Evolutionary conservation across 2,329 filamentous ascomycete species (phyloP), one percentile per base, ranked within the genome.

Genomic region (Pseudogymnoascus sp.): DNA sequence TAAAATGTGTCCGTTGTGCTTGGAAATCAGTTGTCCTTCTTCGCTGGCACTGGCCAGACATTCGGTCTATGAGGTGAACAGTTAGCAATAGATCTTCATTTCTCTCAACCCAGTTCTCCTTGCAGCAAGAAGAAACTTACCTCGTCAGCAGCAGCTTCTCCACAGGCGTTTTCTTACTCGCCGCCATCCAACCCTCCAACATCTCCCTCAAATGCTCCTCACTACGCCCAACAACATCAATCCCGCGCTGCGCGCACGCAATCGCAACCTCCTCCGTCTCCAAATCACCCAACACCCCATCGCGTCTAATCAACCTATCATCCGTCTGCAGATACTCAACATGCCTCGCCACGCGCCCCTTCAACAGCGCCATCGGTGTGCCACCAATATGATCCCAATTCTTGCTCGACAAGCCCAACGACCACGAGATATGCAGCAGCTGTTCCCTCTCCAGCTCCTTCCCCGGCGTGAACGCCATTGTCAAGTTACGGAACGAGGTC

Each of bases 231-330:
- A 84, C 67, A 8, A 84, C 80, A 68, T 84, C 77, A 37, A 89
- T 79, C 0, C 88, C 90, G 12, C 89, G 81, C 66, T 91, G 89
- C 63, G 85, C 80, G 69, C 88, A 89, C 12, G 90, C 90, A 64
- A 91, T 81, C 64, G 77, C 76, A 18, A 92, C 76, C 77, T 96
- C 91, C 40, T 83, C 82, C 6, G 75, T 75, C 66, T 81, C 81
- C 68, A 96, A 76, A 21, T 75, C 81, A 2, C 71, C 67, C 4
- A 83, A 80, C 0, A 87, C 89, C 1, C 89, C 89, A 55, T 84
- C 82, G 38, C 79, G 76, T 16, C 80, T 70, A 58, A 97, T 81
- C 72, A 93, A 77, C 66, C 71, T 75, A 75, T 96, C 91, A 75
- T 97, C 93, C 38, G 80, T 75, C 52, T 81, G 80, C 65, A 97